Evolutionary conservation across 106 monocot species (phyloP), one percentile per base, ranked within the genome.

Genomic region (Ottelia alismoides): DNA sequence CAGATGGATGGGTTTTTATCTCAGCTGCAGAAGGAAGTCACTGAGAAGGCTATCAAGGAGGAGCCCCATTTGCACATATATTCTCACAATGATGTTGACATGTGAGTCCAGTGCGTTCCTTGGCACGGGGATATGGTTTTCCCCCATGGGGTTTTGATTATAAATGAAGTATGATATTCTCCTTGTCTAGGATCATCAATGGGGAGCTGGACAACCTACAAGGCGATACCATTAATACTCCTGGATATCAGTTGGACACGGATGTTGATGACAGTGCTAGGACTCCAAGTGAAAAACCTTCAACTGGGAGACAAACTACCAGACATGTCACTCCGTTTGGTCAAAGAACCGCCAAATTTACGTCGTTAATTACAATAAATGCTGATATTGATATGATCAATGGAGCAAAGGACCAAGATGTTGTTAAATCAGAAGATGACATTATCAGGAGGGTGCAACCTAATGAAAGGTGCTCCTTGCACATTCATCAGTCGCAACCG

Each of bases 1-100:
- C 65, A 80, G 45, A 65, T 98, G 82, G 90, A 86, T 79, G 90
- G 82, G 22, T 98, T 90, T 55, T 70, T 80, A 56, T 72, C 72
- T 21, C 45, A 98, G 54, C 63, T 98, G 58, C 98, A 80, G 62
- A 79, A 72, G 63, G 98, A 85, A 30, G 51, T 66, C 45, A 98
- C 85, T 62, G 85, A 89, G 62, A 85, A 40, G 53, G 61, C 62
- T 28, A 85, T 68, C 28, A 83, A 83, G 64, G 85, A 85, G 65
- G 98, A 90, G 65, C 29, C 79, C 5, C 56, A 72, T 44, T 58
- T 92, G 57, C 85, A 92, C 68, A 48, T 90, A 72, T 98, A 98
- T 70, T 90, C 98, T 47, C 82, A 74, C 46, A 70, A 75, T 56
- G 77, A 90, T 52, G 60, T 90, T 31, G 77, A 80, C 56, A 85